These are phyloP conservation scores for Blastomyces silverae DNA, from an alignment of 2,329 filamentous ascomycete species.

Conservation along the genomic window DNA sequence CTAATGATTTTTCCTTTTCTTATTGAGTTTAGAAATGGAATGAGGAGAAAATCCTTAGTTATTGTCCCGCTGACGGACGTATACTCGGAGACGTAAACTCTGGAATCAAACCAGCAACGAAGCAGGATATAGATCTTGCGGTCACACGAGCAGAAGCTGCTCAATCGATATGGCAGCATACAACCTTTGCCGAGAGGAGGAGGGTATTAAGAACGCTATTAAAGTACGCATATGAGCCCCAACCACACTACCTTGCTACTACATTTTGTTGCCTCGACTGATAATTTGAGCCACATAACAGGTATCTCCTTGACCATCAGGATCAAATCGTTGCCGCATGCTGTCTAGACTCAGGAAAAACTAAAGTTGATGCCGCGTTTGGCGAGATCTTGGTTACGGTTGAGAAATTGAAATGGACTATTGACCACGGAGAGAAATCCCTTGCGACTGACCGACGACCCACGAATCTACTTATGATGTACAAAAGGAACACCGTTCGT, in stretches of 20 bases:
- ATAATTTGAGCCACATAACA: constrained; percentile 23
- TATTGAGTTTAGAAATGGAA: constrained; percentile 29
- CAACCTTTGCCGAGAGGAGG: constrained; percentile 68
- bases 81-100: constrained; percentile 58
- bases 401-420: constrained; percentile 92
- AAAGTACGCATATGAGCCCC: constrained; percentile 41
- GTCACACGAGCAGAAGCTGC: constrained; percentile 67
- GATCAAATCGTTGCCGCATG: constrained; percentile 77
- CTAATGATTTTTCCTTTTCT: neutral
- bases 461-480: constrained; percentile 88
- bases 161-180: constrained; percentile 69
- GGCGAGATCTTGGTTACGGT: constrained; percentile 91
- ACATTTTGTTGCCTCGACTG: neutral
- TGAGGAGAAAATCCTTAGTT: constrained; percentile 38
- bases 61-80: constrained; percentile 77
- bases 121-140: constrained; percentile 69
- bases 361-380: constrained; percentile 85
- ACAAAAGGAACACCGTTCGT: constrained; percentile 83
- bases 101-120: constrained; percentile 64
- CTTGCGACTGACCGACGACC: constrained; percentile 65
- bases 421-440: constrained; percentile 79
- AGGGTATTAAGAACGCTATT: constrained; percentile 75
- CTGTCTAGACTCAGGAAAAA: constrained; percentile 92
- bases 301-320: constrained; percentile 79
- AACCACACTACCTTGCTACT: too few species aligned